A percentile compares a stretch with the other conserved stretches of the same genome.
These are phyloP conservation scores for Lotus japonicus DNA, from an alignment of 306 rosid genomes.

Conservation along the genomic window DNA sequence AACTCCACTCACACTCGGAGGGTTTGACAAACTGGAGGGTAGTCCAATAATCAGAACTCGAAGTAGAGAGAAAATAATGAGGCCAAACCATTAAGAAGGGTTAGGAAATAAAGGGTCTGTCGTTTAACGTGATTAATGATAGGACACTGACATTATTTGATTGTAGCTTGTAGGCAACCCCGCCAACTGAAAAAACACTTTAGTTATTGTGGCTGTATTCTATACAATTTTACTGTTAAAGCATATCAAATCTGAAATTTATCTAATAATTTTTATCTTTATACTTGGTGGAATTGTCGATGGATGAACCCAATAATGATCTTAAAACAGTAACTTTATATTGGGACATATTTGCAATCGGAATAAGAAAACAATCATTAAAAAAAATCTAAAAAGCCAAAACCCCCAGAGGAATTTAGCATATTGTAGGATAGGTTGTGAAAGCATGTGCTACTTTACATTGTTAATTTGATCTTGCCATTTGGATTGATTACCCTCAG, in stretches of 20 bases:
- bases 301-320: constrained; percentile 4
- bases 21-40: no score
- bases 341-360: background rate
- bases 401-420: background rate
- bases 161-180: no score
- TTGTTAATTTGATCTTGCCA: background rate
- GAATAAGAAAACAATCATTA: background rate
- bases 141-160: no score
- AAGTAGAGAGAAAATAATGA: no score
- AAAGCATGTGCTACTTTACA: background rate
- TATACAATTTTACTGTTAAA: background rate
- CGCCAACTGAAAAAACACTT: no score
- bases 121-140: no score
- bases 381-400: background rate
- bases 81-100: no score
- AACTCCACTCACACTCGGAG: no score
- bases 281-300: background rate
- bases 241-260: background rate
- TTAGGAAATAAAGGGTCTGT: no score
- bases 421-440: background rate
- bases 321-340: background rate
- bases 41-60: no score
- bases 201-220: no score
- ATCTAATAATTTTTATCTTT: background rate
- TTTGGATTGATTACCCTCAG: constrained; percentile 5